Evolutionary conservation across 495 filamentous ascomycete species (phyloP), one percentile per base, ranked within the genome.

Genomic region (Sordaria brevicollis): DNA sequence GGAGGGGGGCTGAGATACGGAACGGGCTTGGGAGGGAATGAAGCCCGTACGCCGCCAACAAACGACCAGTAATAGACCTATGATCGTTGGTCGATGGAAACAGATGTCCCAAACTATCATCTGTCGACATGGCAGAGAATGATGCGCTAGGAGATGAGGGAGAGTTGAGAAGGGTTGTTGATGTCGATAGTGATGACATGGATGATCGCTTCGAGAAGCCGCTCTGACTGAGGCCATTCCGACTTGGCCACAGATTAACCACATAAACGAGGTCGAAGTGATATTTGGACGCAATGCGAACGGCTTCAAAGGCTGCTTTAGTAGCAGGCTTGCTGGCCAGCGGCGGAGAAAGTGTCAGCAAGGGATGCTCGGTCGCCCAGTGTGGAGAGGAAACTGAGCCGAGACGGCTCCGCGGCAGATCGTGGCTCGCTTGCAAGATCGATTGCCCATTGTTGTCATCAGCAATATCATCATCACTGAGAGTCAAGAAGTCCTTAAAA

Each of bases 401-500:
- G 0, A 74, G 70, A 8, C 71, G 72, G 15, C 77, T 37, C 1
- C 71, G 73, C 0, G 77, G 73, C 10, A 76, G 43, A 29, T 49
- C 33, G 43, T 49, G 73, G 66, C 41, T 75, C 33, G 49, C 33
- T 31, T 62, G 49, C 5, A 25, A 62, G 11, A 62, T 11, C 13
- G 13, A 62, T 8, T 62, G 49, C 25, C 33, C 49, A 25, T 9
- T 62, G 49, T 21, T 31, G 31, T 69, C 75, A 62, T 84, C 83
- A 19, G 82, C 81, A 33, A 85, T 80, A 49, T 84, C 82, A 33
- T 84, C 82, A 67, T 85, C 83, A 70, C 76, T 79, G 3, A 85
- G 76, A 4, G 77, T 71, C 62, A 81, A 75, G 66, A 85, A 85
- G 9, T 85, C 83, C 8, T 76, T 76, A 35, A 85, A 71, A 25